Evolutionary conservation across 352 stramenopile genomes (phyloP).

Genomic region (Peronosclerospora sorghi): DNA sequence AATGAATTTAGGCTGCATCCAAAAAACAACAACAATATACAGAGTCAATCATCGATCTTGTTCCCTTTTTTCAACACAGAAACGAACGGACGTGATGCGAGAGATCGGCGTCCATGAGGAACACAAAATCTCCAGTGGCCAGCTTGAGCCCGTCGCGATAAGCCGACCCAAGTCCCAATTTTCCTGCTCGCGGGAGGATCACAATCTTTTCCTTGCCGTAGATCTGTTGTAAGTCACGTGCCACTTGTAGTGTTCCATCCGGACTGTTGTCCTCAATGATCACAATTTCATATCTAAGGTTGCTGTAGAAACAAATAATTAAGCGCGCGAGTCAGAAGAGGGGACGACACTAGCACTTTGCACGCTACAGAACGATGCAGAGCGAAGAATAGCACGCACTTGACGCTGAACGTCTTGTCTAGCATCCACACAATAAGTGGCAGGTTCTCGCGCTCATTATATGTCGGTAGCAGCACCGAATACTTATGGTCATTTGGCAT

Average conservation of each 20-base stretch:
- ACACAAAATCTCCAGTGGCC: slow-evolving; percentile 88
- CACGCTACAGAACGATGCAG: not conserved
- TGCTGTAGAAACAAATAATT: slow-evolving; percentile 27
- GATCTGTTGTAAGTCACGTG: slow-evolving; percentile 82
- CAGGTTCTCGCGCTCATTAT: slow-evolving; percentile 98
- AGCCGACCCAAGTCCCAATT: slow-evolving; percentile 93
- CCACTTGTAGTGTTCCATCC: slow-evolving; percentile 93
- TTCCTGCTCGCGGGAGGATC: slow-evolving; percentile 91
- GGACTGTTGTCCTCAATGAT: slow-evolving; percentile 97
- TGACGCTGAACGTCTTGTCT: slow-evolving; percentile 88
- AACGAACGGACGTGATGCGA: slow-evolving; percentile 87
- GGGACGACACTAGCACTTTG: not conserved
- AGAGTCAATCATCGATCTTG: not conserved
- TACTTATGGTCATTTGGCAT: slow-evolving; percentile 56
- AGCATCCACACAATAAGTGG: slow-evolving; percentile 96
- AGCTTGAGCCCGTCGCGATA: slow-evolving; percentile 94
- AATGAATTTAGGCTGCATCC: slow-evolving; percentile 92
- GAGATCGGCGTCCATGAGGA: slow-evolving; percentile 98
- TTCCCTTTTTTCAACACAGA: not conserved
- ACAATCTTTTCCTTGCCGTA: slow-evolving; percentile 87
- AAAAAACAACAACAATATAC: not conserved
- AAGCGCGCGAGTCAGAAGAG: not conserved
- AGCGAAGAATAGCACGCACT: slow-evolving; percentile 32
- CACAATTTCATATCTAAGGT: slow-evolving; percentile 92
- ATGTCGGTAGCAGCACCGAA: slow-evolving; percentile 95